Conservation (phyloP, 2,329 filamentous ascomycete genomes). For the Seiridium unicorne region DNA sequence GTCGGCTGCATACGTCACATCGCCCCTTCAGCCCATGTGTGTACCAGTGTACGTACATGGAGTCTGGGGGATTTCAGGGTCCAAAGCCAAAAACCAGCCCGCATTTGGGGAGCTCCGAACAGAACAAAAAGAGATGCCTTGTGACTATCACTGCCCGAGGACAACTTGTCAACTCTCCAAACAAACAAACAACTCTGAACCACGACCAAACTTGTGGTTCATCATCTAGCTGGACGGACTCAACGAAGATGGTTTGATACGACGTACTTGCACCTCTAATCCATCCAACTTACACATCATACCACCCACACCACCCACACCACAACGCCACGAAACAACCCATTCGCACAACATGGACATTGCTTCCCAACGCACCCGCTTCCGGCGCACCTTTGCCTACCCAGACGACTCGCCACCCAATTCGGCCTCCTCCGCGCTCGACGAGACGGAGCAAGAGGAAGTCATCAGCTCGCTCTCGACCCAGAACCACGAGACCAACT, state of each 20-base stretch:
- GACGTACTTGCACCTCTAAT: not conserved
- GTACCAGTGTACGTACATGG: too few species aligned
- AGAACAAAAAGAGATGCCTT: not conserved
- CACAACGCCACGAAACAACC: not conserved
- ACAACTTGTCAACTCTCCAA: not conserved
- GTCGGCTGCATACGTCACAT: constrained; percentile 5
- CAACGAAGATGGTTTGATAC: not conserved
- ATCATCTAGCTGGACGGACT: too few species aligned
- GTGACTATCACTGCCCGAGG: not conserved
- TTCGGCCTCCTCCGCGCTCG: constrained; percentile 36
- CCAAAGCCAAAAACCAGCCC: not conserved
- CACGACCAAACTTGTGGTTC: not conserved
- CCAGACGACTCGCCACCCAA: constrained; percentile 59
- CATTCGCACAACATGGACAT: constrained; percentile 17
- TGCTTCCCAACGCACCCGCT: constrained; percentile 47
- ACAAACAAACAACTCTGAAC: not conserved
- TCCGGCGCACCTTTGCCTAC: constrained; percentile 78
- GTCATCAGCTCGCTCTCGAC: constrained; percentile 55
- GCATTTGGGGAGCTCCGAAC: not conserved
- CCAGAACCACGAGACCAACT: constrained; percentile 57
- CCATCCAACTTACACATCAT: not conserved
- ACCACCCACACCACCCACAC: not conserved
- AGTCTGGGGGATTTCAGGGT: not conserved
- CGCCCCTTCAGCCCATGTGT: too few species aligned
- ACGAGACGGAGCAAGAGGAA: constrained; percentile 60